Evolutionary conservation across 345 rosid species (phyloP).

Genomic region (Trapa incisa): DNA sequence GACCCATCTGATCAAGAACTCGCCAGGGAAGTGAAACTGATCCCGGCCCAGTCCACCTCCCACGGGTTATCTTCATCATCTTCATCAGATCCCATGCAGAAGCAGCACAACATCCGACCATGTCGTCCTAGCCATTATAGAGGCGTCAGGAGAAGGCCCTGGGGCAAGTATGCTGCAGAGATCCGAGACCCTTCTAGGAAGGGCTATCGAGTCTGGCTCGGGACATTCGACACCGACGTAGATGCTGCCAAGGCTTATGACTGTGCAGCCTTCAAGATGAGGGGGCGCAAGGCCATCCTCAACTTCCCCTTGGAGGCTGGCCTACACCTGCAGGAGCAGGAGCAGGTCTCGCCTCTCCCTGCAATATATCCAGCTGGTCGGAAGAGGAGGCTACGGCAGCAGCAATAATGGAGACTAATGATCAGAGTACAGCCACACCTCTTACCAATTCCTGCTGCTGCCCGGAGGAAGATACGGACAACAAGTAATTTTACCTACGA

Average conservation of each 20-base stretch:
- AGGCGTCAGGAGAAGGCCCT: slow-evolving; percentile 84
- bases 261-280: slow-evolving; percentile 65
- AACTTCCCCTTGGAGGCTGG: slow-evolving; percentile 88
- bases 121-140: slow-evolving; percentile 37
- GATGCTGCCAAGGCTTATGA: slow-evolving; percentile 95
- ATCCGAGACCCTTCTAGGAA: slow-evolving; percentile 71
- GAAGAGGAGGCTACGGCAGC: slow-evolving; percentile 21
- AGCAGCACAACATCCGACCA: slow-evolving; percentile 12
- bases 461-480: no score
- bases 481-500: no score
- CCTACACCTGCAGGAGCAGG: no score
- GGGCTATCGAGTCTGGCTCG: slow-evolving; percentile 85
- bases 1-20: no score
- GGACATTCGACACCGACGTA: slow-evolving; percentile 55
- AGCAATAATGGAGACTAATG: no score
- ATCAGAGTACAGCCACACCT: no score
- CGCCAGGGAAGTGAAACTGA: neutral
- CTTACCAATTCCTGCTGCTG: no score
- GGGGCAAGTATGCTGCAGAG: slow-evolving; percentile 96
- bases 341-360: slow-evolving; percentile 25
- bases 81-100: neutral
- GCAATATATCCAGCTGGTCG: slow-evolving; percentile 27
- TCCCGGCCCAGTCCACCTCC: neutral
- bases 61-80: no score
- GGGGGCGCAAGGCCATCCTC: slow-evolving; percentile 75